A percentile compares a stretch with the other conserved stretches of the same genome.
Conservation (phyloP, 2,329 filamentous ascomycete genomes). For the Fusarium cicatricum region DNA sequence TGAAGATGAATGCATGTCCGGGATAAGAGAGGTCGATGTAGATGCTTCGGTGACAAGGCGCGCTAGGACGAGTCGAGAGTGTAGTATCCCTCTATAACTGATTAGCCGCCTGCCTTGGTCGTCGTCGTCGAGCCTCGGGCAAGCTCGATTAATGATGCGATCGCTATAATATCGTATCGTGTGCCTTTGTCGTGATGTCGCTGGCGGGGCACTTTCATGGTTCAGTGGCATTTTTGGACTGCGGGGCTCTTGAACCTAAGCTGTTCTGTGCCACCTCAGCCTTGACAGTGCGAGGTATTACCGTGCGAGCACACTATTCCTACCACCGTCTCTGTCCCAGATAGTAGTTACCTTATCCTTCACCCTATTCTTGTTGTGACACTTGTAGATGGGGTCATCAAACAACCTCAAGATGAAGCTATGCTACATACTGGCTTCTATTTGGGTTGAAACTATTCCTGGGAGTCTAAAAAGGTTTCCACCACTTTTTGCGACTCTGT, state of each 20-base stretch:
- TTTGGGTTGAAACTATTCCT: neutral
- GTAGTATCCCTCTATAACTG: neutral
- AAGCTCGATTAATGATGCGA: conserved; percentile 4
- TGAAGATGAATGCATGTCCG: conserved; percentile 38
- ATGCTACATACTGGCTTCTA: neutral
- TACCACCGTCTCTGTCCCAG: neutral
- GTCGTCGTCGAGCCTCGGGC: conserved; percentile 9
- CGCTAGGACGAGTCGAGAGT: neutral
- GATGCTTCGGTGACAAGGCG: neutral
- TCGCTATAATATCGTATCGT: conserved; percentile 27
- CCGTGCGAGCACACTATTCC: neutral
- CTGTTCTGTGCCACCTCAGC: conserved; percentile 25
- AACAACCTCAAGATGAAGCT: too few species aligned
- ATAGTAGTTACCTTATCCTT: neutral
- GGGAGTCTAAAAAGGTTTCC: conserved; percentile 23
- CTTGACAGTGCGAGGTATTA: conserved; percentile 18
- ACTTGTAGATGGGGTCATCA: too few species aligned
- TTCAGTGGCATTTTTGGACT: conserved; percentile 38
- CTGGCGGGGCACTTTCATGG: conserved; percentile 39
- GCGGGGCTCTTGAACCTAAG: conserved; percentile 41
- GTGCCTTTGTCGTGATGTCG: conserved; percentile 29
- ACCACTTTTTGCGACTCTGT: conserved; percentile 35
- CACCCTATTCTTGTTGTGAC: neutral
- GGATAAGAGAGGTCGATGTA: conserved; percentile 6
- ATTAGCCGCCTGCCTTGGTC: neutral